These are phyloP conservation scores for Phaseolus lunatus DNA, from an alignment of 306 rosid genomes.

Conservation along the genomic window DNA sequence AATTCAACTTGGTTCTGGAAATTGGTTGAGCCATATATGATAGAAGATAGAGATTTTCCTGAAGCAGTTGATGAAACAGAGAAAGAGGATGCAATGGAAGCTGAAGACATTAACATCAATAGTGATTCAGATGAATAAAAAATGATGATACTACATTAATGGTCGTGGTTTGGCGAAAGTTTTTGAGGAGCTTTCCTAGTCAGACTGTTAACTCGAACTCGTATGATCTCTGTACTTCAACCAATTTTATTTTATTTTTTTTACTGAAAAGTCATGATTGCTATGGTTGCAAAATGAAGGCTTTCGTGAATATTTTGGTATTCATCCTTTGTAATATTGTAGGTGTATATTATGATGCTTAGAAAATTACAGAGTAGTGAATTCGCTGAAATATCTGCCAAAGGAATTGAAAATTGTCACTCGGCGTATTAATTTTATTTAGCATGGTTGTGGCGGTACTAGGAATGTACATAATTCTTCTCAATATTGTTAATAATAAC, in stretches of 20 bases:
- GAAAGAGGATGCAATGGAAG: conserved; percentile 45
- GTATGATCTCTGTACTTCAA: conserved; percentile 5
- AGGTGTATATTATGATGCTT: conserved; percentile 33
- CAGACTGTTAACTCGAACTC: conserved; percentile 27
- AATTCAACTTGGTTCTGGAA: conserved; percentile 80
- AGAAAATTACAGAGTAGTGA: conserved; percentile 23
- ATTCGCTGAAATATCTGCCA: not conserved
- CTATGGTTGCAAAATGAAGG: conserved; percentile 35
- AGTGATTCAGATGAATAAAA: conserved; percentile 67
- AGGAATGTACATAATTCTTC: not conserved
- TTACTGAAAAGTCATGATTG: conserved; percentile 21
- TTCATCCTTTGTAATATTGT: conserved; percentile 1
- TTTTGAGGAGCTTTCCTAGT: conserved; percentile 15
- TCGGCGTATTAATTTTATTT: conserved; percentile 5
- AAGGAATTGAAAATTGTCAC: not conserved
- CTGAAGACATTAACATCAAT: conserved; percentile 55
- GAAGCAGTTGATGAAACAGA: conserved; percentile 46
- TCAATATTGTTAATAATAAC: too few relatives aligned
- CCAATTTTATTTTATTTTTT: not conserved
- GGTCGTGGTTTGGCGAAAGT: conserved; percentile 22
- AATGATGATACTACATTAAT: not conserved
- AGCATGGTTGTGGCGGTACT: not conserved
- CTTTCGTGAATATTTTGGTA: conserved; percentile 18
- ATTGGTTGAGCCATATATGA: conserved; percentile 73
- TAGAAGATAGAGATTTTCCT: conserved; percentile 60